These are phyloP conservation scores for Globisporangium radiosum DNA, from an alignment of 352 stramenopile genomes.

Conservation along the genomic window DNA sequence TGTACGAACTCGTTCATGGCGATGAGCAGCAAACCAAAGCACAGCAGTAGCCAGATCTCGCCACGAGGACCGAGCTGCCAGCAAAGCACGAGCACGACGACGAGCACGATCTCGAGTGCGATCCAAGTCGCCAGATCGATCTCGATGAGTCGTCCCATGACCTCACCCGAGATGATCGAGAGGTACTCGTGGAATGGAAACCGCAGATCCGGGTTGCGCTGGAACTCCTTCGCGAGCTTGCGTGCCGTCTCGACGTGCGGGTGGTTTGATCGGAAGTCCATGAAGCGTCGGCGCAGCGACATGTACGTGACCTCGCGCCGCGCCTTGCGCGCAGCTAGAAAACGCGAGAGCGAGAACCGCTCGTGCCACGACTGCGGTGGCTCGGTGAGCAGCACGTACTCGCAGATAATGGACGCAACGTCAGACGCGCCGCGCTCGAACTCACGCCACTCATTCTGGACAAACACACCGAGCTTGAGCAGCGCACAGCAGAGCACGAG, in stretches of 20 bases:
- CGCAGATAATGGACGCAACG: constrained; percentile 47
- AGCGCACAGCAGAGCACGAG: constrained; percentile 56
- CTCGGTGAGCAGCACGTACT: constrained; percentile 52
- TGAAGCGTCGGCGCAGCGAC: constrained; percentile 50
- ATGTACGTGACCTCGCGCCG: constrained; percentile 62
- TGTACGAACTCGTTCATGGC: constrained; percentile 43
- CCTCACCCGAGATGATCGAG: constrained; percentile 65
- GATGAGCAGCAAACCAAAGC: constrained; percentile 31
- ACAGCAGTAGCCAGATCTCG: constrained; percentile 38
- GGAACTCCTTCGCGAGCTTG: constrained; percentile 53
- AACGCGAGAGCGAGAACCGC: constrained; percentile 25
- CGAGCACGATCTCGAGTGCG: constrained; percentile 45
- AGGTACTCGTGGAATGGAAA: constrained; percentile 82
- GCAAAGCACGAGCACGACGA: constrained; percentile 36
- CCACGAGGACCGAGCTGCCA: constrained; percentile 26
- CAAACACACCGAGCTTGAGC: constrained; percentile 52
- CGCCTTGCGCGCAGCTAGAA: constrained; percentile 24
- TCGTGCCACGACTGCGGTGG: constrained; percentile 28
- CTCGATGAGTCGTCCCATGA: constrained; percentile 65
- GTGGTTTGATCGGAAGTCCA: constrained; percentile 71
- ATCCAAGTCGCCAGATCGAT: constrained; percentile 70
- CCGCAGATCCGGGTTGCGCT: constrained; percentile 36
- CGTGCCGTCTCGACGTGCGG: constrained; percentile 33
- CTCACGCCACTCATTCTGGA: constrained; percentile 65
- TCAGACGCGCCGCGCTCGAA: constrained; percentile 56